Conservation (phyloP, 2,329 filamentous ascomycete genomes). For the Phaeophleospora eucalypticola region DNA sequence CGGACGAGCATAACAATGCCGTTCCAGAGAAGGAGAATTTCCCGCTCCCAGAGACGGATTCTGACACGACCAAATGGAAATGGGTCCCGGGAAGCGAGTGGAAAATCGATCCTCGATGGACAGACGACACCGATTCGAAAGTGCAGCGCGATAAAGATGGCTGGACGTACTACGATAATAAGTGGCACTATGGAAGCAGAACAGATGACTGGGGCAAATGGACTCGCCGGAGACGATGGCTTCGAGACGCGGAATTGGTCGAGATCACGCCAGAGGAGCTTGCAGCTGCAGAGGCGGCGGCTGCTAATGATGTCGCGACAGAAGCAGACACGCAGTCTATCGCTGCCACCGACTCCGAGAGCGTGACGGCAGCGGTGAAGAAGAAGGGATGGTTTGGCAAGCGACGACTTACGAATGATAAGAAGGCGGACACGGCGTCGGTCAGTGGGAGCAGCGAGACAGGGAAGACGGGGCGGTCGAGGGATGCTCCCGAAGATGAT, state of each 20-base stretch:
- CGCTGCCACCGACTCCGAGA: conserved; percentile 17
- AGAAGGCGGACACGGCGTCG: conserved; percentile 23
- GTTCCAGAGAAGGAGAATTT: conserved; percentile 72
- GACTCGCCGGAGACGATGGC: conserved; percentile 92
- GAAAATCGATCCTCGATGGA: conserved; percentile 72
- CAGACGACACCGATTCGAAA: conserved; percentile 37
- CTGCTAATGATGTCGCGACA: conserved; percentile 3
- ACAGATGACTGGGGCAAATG: conserved; percentile 94
- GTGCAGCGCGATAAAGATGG: conserved; percentile 58
- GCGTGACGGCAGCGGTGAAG: conserved; percentile 17
- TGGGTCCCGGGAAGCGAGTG: conserved; percentile 86
- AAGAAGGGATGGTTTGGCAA: conserved; percentile 29
- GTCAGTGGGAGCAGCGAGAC: conserved; percentile 23
- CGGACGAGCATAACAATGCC: conserved; percentile 86
- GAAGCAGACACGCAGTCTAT: conserved; percentile 12
- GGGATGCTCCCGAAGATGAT: conserved; percentile 40
- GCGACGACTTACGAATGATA: conserved; percentile 16
- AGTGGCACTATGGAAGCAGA: conserved; percentile 87
- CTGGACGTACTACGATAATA: conserved; percentile 98
- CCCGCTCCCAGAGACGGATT: conserved; percentile 62
- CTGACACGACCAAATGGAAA: conserved; percentile 61
- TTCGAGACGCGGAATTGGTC: conserved; percentile 89
- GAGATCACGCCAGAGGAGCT: conserved; percentile 50
- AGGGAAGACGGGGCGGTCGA: conserved; percentile 28
- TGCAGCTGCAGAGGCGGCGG: conserved; percentile 9